Evolutionary conservation across 2,329 filamentous ascomycete species (phyloP).

Genomic region (Fusarium sp.): DNA sequence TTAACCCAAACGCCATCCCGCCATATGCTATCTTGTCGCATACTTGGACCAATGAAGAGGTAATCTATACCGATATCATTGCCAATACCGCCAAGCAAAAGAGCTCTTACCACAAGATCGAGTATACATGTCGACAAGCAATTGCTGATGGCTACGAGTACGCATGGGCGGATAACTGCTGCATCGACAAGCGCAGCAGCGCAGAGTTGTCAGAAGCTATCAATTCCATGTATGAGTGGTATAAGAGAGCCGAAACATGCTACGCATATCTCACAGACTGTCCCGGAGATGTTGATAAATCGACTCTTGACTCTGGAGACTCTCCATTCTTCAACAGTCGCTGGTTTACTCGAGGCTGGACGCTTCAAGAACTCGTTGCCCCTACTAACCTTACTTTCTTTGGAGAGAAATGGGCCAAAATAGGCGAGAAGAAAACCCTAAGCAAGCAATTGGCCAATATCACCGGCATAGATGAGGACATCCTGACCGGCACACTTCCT

Average conservation of each 20-base stretch:
- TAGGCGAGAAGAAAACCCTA: background rate
- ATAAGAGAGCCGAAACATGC: background rate
- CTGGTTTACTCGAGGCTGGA: slow-evolving; percentile 37
- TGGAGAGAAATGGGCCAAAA: slow-evolving; percentile 5
- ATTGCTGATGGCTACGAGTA: slow-evolving; percentile 23
- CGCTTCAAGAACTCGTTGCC: slow-evolving; percentile 10
- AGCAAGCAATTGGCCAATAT: background rate
- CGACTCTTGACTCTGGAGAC: background rate
- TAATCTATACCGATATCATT: slow-evolving; percentile 28
- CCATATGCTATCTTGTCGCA: slow-evolving; percentile 48
- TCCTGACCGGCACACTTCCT: background rate
- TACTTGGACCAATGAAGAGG: slow-evolving; percentile 47
- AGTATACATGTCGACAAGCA: slow-evolving; percentile 10
- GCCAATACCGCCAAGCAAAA: slow-evolving; percentile 10
- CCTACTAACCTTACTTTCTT: slow-evolving; percentile 15
- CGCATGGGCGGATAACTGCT: slow-evolving; percentile 46
- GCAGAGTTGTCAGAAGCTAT: slow-evolving; percentile 32
- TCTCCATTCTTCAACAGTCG: slow-evolving; percentile 27
- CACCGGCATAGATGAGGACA: slow-evolving; percentile 5
- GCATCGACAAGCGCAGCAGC: slow-evolving; percentile 45
- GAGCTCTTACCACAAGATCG: slow-evolving; percentile 18
- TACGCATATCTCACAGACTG: slow-evolving; percentile 4
- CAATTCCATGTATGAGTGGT: slow-evolving; percentile 18
- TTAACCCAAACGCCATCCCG: slow-evolving; percentile 12
- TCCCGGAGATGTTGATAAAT: slow-evolving; percentile 5